These are phyloP conservation scores for Leucogyrophana mollusca DNA, from an alignment of 768 basidiomycete species.

Conservation along the genomic window DNA sequence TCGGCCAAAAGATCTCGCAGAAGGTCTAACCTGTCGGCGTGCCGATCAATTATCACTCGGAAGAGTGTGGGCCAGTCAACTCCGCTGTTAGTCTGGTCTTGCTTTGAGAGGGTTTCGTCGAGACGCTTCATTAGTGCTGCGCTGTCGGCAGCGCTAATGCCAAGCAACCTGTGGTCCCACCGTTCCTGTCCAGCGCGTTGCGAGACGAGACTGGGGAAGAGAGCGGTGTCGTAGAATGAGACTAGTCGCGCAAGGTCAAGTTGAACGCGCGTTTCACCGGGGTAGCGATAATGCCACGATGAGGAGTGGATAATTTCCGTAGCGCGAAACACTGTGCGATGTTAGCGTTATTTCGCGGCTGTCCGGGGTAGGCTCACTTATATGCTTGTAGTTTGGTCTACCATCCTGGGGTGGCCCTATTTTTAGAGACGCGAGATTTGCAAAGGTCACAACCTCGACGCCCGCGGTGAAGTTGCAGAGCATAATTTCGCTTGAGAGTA, in stretches of 20 bases:
- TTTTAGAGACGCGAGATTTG: slow-evolving; percentile 22
- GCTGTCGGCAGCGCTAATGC: slow-evolving; percentile 13
- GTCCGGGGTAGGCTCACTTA: slow-evolving; percentile 7
- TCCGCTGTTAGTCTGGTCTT: slow-evolving; percentile 19
- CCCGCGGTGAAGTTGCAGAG: slow-evolving; percentile 45
- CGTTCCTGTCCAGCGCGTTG: slow-evolving; percentile 14
- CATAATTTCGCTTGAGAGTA: slow-evolving; percentile 41
- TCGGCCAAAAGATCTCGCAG: slow-evolving; percentile 34
- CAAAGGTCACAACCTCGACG: slow-evolving; percentile 37
- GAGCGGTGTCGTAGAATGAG: slow-evolving; percentile 25
- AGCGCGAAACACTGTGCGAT: neutral
- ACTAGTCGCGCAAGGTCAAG: slow-evolving; percentile 18
- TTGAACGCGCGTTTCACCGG: slow-evolving; percentile 25
- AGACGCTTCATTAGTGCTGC: slow-evolving; percentile 5
- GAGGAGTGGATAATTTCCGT: slow-evolving; percentile 16
- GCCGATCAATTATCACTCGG: slow-evolving; percentile 39
- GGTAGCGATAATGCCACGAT: slow-evolving; percentile 23
- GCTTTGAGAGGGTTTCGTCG: slow-evolving; percentile 1
- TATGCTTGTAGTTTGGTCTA: neutral
- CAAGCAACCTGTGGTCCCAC: slow-evolving; percentile 16
- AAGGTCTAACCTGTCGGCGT: slow-evolving; percentile 39
- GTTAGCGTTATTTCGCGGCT: neutral
- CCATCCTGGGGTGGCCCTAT: neutral
- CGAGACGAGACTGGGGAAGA: slow-evolving; percentile 16
- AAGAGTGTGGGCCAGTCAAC: slow-evolving; percentile 43